Evolutionary conservation across 139 green algal species (phyloP).

Genomic region (Pedinophyceae sp.): DNA sequence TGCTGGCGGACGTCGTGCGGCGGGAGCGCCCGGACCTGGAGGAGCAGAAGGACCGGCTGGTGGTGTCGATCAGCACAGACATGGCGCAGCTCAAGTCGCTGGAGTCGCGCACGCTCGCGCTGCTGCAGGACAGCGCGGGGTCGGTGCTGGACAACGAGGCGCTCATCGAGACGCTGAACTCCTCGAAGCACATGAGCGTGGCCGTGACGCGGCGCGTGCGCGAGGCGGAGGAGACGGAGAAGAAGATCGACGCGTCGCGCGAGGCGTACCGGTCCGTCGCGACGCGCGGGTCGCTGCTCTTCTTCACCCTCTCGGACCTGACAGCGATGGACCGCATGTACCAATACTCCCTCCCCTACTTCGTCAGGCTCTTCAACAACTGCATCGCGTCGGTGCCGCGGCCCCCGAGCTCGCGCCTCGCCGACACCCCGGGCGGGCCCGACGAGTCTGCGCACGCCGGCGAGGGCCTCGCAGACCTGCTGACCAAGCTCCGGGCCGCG

Average conservation of each 20-base stretch:
- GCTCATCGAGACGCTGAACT: slow-evolving; percentile 77
- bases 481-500: too few species aligned
- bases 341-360: slow-evolving; percentile 57
- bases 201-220: slow-evolving; percentile 58
- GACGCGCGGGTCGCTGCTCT: slow-evolving; percentile 41
- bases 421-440: too few species aligned
- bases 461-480: too few species aligned
- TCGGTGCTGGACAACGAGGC: slow-evolving; percentile 82
- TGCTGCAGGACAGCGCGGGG: slow-evolving; percentile 63
- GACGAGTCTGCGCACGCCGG: too few species aligned
- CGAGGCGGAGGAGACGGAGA: slow-evolving; percentile 66
- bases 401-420: too few species aligned
- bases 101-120: slow-evolving; percentile 64
- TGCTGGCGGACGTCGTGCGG: slow-evolving; percentile 13
- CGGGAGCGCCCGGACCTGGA: slow-evolving; percentile 52
- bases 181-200: slow-evolving; percentile 56
- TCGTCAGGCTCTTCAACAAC: slow-evolving; percentile 52
- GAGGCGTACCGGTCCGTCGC: slow-evolving; percentile 59
- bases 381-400: too few species aligned
- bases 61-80: slow-evolving; percentile 57
- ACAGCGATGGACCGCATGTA: slow-evolving; percentile 61
- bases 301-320: slow-evolving; percentile 63
- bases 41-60: slow-evolving; percentile 47
- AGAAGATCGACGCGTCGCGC: slow-evolving; percentile 50
- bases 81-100: slow-evolving; percentile 67